phyloP scores from a whole-genome alignment of 75 land plant species.

The Cryptomeria japonica region DNA sequence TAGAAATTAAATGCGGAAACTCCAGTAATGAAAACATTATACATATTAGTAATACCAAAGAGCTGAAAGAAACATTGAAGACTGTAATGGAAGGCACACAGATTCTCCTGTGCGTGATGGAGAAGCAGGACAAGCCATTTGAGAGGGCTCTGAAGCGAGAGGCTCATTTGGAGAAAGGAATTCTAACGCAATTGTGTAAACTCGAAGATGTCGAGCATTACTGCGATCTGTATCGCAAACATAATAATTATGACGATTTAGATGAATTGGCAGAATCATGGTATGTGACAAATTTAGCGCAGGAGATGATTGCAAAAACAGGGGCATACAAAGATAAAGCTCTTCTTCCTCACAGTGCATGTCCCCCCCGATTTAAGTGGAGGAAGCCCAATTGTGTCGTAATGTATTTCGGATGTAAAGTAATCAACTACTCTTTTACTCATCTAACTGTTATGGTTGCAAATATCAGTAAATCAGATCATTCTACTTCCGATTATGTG shows the following conservation, averaged over 20 bases:
- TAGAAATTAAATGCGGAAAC: no score
- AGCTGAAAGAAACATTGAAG: no score
- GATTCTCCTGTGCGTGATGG: conserved; percentile 48
- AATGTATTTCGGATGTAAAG: conserved; percentile 64
- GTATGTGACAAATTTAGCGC: conserved; percentile 41
- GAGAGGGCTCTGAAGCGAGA: conserved; percentile 55
- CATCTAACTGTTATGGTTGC: conserved; percentile 59
- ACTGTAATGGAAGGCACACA: neutral
- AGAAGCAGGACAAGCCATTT: conserved; percentile 20
- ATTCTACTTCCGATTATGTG: conserved; percentile 33
- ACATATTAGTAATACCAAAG: no score
- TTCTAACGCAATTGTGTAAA: conserved; percentile 63
- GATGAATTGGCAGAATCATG: neutral
- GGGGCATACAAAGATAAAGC: conserved; percentile 43
- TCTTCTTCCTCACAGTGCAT: neutral
- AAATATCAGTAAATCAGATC: conserved; percentile 32
- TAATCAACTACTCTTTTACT: conserved; percentile 25
- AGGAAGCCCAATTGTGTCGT: neutral
- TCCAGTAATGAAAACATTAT: no score
- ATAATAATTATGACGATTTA: no score
- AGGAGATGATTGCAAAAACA: conserved; percentile 62
- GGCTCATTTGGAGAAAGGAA: conserved; percentile 43
- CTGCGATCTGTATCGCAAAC: no score
- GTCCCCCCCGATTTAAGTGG: neutral
- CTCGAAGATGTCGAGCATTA: neutral